These are phyloP conservation scores for Agaricus blazei DNA, from an alignment of 768 basidiomycete genomes.

Conservation along the genomic window DNA sequence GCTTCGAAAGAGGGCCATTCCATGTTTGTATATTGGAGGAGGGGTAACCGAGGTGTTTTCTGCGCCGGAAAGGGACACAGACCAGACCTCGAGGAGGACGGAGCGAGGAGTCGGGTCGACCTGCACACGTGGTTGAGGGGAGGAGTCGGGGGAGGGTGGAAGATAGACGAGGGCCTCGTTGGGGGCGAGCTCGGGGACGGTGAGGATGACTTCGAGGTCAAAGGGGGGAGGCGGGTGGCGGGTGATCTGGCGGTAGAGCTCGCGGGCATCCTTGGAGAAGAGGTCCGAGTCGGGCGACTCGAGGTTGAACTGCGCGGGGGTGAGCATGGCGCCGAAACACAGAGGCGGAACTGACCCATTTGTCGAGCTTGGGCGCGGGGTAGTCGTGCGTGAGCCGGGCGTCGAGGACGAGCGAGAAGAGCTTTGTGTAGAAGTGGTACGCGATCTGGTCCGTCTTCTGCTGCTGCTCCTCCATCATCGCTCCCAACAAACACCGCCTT, in stretches of 20 bases:
- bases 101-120: slow-evolving; percentile 7
- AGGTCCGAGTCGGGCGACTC: slow-evolving; percentile 15
- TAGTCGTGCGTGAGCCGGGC: slow-evolving; percentile 59
- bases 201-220: slow-evolving; percentile 48
- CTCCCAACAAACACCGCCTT: not conserved
- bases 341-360: slow-evolving; percentile 54
- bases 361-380: slow-evolving; percentile 53
- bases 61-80: slow-evolving; percentile 1
- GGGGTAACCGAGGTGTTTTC: slow-evolving; percentile 1
- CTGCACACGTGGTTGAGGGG: not conserved
- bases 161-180: slow-evolving; percentile 72
- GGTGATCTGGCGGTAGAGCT: slow-evolving; percentile 12
- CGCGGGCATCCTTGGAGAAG: slow-evolving; percentile 11
- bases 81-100: slow-evolving; percentile 29
- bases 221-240: not conserved
- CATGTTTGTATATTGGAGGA: slow-evolving; percentile 71
- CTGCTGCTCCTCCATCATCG: slow-evolving; percentile 11
- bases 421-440: slow-evolving; percentile 78
- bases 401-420: slow-evolving; percentile 69
- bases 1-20: slow-evolving; percentile 77
- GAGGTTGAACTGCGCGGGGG: slow-evolving; percentile 42
- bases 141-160: slow-evolving; percentile 26
- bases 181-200: slow-evolving; percentile 60
- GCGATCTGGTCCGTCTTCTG: slow-evolving; percentile 84
- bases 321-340: slow-evolving; percentile 31